Conservation (phyloP, 2,329 filamentous ascomycete genomes). For the Neonectria hederae region DNA sequence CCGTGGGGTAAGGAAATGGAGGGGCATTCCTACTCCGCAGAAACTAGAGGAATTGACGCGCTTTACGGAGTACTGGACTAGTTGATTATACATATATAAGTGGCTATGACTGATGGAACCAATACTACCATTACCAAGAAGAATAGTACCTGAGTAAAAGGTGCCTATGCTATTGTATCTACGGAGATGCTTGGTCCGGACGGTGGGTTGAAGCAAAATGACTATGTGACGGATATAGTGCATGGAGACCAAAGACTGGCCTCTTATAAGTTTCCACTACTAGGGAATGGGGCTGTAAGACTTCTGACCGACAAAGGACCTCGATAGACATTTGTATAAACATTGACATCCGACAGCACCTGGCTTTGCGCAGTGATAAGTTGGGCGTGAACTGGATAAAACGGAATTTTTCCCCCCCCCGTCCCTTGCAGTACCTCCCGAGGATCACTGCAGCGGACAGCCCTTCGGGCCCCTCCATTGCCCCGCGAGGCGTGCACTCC, state of each 20-base stretch:
- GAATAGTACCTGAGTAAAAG: neutral
- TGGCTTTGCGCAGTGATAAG: neutral
- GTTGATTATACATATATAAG: neutral
- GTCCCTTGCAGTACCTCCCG: neutral
- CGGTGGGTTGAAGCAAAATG: neutral
- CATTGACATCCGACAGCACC: neutral
- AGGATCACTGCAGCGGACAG: conserved; percentile 6
- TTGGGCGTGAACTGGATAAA: neutral
- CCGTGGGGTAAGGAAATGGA: conserved; percentile 8
- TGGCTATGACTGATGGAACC: neutral
- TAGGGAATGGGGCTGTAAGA: neutral
- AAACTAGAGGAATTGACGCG: neutral
- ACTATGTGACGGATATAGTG: neutral
- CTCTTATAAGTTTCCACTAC: neutral
- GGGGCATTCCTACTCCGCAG: neutral
- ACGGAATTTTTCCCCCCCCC: no score
- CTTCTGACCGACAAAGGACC: neutral
- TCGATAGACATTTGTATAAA: neutral
- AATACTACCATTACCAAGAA: neutral
- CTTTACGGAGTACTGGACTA: no score
- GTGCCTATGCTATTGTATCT: neutral
- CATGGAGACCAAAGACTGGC: no score
- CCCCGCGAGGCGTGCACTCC: conserved; percentile 9
- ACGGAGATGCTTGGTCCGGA: neutral
- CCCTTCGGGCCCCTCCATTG: neutral